Conservation (phyloP, 2,329 filamentous ascomycete species). For the Penicillium polonicum region DNA sequence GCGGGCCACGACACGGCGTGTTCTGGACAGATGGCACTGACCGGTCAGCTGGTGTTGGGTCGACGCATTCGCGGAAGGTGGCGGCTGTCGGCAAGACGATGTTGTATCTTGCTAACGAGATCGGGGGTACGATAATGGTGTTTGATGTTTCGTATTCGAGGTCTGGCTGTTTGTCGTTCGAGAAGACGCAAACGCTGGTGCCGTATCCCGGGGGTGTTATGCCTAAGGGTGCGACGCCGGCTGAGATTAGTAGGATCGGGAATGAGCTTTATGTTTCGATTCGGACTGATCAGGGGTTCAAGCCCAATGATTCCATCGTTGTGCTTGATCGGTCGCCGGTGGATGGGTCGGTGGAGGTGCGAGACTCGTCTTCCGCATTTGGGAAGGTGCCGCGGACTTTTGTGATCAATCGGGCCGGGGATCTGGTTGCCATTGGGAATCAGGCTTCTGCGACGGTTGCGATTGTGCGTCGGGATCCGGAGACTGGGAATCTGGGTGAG, state of each 20-base stretch:
- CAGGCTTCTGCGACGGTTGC: conserved; percentile 62
- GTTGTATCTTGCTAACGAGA: conserved; percentile 57
- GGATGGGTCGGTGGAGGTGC: conserved; percentile 58
- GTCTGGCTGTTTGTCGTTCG: conserved; percentile 29
- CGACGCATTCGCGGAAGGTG: conserved; percentile 15
- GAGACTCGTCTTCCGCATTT: conserved; percentile 62
- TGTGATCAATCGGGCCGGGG: conserved; percentile 63
- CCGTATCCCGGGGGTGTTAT: conserved; percentile 29
- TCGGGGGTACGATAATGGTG: conserved; percentile 53
- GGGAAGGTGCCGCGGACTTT: conserved; percentile 68
- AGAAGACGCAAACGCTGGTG: conserved; percentile 24
- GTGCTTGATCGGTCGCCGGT: conserved; percentile 44
- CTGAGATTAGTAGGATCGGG: conserved; percentile 27
- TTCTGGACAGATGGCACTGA: conserved; percentile 47
- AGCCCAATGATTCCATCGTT: conserved; percentile 32
- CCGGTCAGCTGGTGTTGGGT: neutral
- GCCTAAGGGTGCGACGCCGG: conserved; percentile 29
- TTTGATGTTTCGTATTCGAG: conserved; percentile 41
- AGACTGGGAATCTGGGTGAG: conserved; percentile 58
- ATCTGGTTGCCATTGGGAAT: conserved; percentile 64
- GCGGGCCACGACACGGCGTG: conserved; percentile 64
- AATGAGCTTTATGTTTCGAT: conserved; percentile 34
- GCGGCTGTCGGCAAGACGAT: conserved; percentile 21
- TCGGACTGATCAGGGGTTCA: conserved; percentile 32
- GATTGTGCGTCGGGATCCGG: conserved; percentile 59